Evolutionary conservation across 163 green algal species (phyloP), one percentile per base, ranked within the genome.

Genomic region (Botryococcus braunii): DNA sequence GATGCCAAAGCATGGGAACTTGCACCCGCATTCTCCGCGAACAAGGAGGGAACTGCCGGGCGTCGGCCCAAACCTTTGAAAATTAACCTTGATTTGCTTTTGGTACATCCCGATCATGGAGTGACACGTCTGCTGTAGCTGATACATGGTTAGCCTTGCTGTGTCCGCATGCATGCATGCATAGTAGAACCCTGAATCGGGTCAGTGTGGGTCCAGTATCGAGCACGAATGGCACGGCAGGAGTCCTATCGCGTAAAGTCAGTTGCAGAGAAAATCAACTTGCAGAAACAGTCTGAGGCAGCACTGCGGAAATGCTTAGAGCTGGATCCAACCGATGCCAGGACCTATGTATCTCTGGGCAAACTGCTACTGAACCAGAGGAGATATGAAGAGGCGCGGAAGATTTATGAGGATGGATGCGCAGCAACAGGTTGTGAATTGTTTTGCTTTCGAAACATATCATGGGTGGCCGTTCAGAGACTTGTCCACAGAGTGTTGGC

Each of bases 331-430:
- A 79, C 76, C 29, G 93, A 99, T 61, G 77, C 82, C 0, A 84
- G 93, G 27, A 58, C 85, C 17, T 98, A 99, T 71, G 91, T 97
- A 7, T 77, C 79, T 39, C 83, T 99, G 35, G 93, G 88, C 34
- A 94, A 94, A 72, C 64, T 95, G 37, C 69, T 92, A 21, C 50
- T 92, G 72, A 70, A 82, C 70, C 75, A 92, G 74, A 81, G 81
- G 59, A 77, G 86, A 0, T 83, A 79, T 58, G 83, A 96, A 1
- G 89, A 95, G 70, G 94, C 94, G 34, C 69, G 87, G 2, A 65
- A 70, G 41, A 69, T 96, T 21, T 97, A 96, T 70, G 83, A 96
- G 67, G 77, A 92, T 59, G 94, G 92, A 17, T 87, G 77, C 62
- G 70, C 82, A 31, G 88, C 85, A 57, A 91, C 81, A 69, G 78